phyloP scores from a whole-genome alignment of 2,329 filamentous ascomycete genomes.

The Paradendryphiella salina region DNA sequence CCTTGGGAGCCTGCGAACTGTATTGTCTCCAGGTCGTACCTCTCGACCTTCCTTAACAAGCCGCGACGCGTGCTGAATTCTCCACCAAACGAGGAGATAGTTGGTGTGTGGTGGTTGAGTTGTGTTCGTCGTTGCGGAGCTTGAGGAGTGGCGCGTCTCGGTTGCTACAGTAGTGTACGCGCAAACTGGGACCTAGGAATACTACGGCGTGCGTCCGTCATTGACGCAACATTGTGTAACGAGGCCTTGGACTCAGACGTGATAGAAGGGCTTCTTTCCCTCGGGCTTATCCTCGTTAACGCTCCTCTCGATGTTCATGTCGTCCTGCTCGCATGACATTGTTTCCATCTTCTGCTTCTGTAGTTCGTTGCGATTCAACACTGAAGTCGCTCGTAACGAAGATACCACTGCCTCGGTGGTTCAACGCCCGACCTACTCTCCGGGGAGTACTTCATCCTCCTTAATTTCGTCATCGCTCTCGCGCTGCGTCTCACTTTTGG shows the following conservation, averaged over 20 bases:
- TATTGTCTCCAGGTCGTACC: background rate
- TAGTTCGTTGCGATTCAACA: slow-evolving; percentile 16
- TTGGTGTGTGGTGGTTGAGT: background rate
- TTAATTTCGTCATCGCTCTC: slow-evolving; percentile 26
- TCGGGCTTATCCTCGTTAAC: slow-evolving; percentile 17
- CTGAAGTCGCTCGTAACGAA: slow-evolving; percentile 29
- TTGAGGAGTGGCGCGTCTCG: background rate
- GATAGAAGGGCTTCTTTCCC: slow-evolving; percentile 20
- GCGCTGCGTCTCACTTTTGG: slow-evolving; percentile 15
- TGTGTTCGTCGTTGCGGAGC: background rate
- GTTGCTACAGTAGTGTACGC: slow-evolving; percentile 1
- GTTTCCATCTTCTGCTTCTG: slow-evolving; percentile 11
- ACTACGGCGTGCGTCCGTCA: background rate
- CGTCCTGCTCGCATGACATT: slow-evolving; percentile 10
- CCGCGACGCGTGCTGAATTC: background rate
- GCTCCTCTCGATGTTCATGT: slow-evolving; percentile 10
- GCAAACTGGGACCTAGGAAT: background rate
- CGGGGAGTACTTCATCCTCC: background rate
- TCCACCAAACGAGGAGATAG: background rate
- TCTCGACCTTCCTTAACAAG: background rate
- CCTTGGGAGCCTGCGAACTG: background rate
- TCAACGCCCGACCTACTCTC: slow-evolving; percentile 1
- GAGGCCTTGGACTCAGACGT: slow-evolving; percentile 12
- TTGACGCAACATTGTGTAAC: background rate
- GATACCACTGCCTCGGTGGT: slow-evolving; percentile 20